Percentiles rank a stretch among this genome's conserved stretches.
These are phyloP conservation scores for Anisodus acutangulus DNA, from an alignment of 257 asterid genomes.

Conservation along the genomic window DNA sequence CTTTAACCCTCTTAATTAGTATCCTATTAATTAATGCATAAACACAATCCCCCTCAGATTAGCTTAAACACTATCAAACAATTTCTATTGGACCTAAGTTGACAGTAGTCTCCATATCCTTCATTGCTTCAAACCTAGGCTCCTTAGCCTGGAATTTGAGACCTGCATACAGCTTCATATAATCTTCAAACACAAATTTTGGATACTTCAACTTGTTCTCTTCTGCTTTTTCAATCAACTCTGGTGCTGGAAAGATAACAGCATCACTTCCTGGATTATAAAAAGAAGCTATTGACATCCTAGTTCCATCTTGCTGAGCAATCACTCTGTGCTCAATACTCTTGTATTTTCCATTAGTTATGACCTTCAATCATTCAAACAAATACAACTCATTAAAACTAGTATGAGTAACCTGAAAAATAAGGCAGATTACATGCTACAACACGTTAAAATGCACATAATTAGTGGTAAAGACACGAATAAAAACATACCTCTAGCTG, in stretches of 20 bases:
- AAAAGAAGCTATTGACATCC: slow-evolving; percentile 73
- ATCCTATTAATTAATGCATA: background rate
- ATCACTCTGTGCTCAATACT: slow-evolving; percentile 64
- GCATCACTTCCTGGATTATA: slow-evolving; percentile 73
- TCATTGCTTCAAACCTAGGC: slow-evolving; percentile 79
- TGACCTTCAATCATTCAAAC: slow-evolving; percentile 43
- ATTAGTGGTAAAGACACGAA: no score
- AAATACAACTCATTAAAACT: background rate
- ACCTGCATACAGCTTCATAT: slow-evolving; percentile 70
- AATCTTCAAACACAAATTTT: slow-evolving; percentile 74
- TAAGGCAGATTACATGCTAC: background rate
- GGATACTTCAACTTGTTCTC: slow-evolving; percentile 53
- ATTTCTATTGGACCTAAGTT: slow-evolving; percentile 57
- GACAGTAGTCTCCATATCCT: slow-evolving; percentile 44
- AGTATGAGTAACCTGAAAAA: background rate
- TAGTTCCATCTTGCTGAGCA: slow-evolving; percentile 59
- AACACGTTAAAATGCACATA: background rate
- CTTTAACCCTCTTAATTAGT: background rate
- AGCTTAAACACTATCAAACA: slow-evolving; percentile 41
- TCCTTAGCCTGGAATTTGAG: slow-evolving; percentile 78
- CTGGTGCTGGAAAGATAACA: slow-evolving; percentile 64
- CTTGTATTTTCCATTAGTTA: slow-evolving; percentile 68
- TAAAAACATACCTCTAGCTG: slow-evolving; percentile 60
- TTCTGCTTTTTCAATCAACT: slow-evolving; percentile 54
- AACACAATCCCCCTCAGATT: background rate